Conservation (phyloP, 441 rosid species). For the Corymbia citriodora region DNA sequence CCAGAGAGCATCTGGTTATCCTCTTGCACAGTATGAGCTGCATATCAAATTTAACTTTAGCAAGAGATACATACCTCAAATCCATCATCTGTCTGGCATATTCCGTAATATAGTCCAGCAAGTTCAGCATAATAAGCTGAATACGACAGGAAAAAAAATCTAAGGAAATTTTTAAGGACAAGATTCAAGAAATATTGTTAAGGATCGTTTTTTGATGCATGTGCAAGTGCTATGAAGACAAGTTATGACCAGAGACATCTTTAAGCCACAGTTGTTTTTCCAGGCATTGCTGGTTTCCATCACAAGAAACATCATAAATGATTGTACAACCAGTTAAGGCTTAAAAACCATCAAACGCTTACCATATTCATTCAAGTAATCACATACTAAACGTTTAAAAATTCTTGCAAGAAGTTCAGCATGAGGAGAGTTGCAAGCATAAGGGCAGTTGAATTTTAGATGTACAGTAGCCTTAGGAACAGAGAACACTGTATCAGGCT, state of each 20-base stretch:
- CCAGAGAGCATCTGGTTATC: not conserved
- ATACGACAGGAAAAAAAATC: not conserved
- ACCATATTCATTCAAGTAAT: not conserved
- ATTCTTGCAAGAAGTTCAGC: not conserved
- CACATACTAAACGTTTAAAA: not conserved
- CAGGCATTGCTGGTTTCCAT: not conserved
- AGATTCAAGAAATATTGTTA: not conserved
- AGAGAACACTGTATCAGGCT: not conserved
- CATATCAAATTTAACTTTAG: not conserved
- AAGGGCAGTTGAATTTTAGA: not conserved
- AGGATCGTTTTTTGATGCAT: not conserved
- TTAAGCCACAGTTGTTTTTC: not conserved
- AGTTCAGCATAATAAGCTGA: not conserved
- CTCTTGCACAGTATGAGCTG: not conserved
- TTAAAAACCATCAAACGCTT: not conserved
- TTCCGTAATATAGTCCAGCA: not conserved
- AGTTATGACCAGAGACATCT: not conserved
- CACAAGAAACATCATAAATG: not conserved
- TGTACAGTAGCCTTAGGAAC: not conserved
- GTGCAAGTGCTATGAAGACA: not conserved
- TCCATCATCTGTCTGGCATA: not conserved
- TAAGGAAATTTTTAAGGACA: not conserved
- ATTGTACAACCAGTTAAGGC: not conserved
- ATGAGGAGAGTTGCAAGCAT: not conserved
- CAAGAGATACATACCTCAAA: not conserved